Evolutionary conservation across 805 yeast genomes (phyloP).

Genomic region (Tetrapisispora nanseiensis): DNA sequence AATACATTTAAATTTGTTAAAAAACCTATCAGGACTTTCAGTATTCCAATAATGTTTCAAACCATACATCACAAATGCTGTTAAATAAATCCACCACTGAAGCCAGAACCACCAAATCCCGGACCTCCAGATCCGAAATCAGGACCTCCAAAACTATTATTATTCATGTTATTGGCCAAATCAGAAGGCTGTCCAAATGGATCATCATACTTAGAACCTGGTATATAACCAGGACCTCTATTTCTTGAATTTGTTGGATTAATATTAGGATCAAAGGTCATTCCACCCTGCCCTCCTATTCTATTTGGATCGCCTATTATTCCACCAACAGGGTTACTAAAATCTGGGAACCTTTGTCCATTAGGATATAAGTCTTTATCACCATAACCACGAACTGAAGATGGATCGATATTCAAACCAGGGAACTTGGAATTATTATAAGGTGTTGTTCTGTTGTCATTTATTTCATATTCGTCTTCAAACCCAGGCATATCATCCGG

Average conservation of each 20-base stretch:
- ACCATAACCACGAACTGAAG: constrained; percentile 18
- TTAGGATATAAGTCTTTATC: constrained; percentile 28
- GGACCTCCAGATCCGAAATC: constrained; percentile 1
- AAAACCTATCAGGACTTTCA: no score
- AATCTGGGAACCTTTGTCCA: constrained; percentile 23
- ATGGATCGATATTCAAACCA: constrained; percentile 6
- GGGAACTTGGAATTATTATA: constrained; percentile 12
- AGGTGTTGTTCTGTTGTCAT: constrained; percentile 13
- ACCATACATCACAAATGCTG: no score
- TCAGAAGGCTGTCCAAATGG: constrained; percentile 23
- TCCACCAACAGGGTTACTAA: constrained; percentile 11
- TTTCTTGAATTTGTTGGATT: constrained; percentile 5
- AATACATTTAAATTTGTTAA: no score
- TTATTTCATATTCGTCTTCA: constrained; percentile 29
- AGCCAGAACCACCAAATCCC: constrained; percentile 4
- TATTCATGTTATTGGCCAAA: constrained; percentile 6
- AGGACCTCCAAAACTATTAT: constrained; percentile 4
- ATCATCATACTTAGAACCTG: constrained; percentile 29
- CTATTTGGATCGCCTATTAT: constrained; percentile 3
- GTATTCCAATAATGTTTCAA: no score
- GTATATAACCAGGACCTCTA: constrained; percentile 24
- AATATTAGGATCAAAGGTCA: constrained; percentile 25
- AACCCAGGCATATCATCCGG: constrained; percentile 29
- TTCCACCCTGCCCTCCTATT: constrained; percentile 20
- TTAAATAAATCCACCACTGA: constrained; percentile 2